Conservation (phyloP, 352 stramenopile species). For the Pythium pectinolyticum region DNA sequence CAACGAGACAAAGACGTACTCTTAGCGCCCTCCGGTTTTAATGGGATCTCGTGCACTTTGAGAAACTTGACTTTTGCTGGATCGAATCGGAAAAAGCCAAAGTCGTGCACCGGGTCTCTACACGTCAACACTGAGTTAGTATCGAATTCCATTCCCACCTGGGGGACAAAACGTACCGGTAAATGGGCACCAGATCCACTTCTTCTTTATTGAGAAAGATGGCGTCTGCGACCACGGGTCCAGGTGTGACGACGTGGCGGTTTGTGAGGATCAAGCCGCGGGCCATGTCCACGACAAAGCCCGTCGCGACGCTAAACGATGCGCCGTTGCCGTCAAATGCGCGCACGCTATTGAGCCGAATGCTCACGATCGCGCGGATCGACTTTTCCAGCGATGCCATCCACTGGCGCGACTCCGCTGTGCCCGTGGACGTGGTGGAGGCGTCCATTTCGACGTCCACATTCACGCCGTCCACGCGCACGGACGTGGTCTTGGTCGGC, state of each 20-base stretch:
- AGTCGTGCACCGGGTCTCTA: constrained; percentile 92
- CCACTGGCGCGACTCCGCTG: constrained; percentile 70
- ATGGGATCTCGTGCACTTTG: constrained; percentile 82
- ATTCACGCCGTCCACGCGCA: constrained; percentile 38
- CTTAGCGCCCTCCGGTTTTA: constrained; percentile 82
- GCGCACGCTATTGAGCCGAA: constrained; percentile 82
- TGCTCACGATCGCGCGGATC: constrained; percentile 85
- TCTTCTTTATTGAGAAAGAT: constrained; percentile 95
- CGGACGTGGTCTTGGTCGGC: constrained; percentile 22
- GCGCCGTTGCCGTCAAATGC: constrained; percentile 88
- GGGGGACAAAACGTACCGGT: constrained; percentile 66
- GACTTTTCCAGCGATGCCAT: constrained; percentile 62
- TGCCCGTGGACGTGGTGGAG: constrained; percentile 19
- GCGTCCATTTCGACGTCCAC: constrained; percentile 40
- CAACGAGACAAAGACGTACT: constrained; percentile 28
- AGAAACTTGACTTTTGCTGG: constrained; percentile 88
- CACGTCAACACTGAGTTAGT: neutral
- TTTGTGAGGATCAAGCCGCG: constrained; percentile 91
- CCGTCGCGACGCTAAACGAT: constrained; percentile 87
- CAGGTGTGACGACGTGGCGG: constrained; percentile 89
- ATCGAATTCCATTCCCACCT: too few relatives aligned
- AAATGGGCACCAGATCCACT: constrained; percentile 88
- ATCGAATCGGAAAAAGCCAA: constrained; percentile 91
- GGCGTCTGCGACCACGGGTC: constrained; percentile 86
- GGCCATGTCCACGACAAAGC: constrained; percentile 90